phyloP scores from a whole-genome alignment of 495 filamentous ascomycete genomes.

The Penicillium odoratum region DNA sequence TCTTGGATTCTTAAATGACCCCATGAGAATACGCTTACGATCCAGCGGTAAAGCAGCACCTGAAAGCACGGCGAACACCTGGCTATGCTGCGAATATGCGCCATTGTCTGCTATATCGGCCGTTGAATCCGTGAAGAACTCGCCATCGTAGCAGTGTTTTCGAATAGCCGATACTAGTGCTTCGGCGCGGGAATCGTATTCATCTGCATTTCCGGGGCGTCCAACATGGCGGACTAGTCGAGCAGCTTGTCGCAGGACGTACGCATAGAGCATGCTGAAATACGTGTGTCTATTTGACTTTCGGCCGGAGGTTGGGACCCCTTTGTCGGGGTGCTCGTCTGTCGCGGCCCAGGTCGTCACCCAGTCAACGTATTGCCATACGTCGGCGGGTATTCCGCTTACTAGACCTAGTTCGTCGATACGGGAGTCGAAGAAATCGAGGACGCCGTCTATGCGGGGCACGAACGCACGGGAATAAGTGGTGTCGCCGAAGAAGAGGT shows the following conservation, averaged over 20 bases:
- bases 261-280: conserved; percentile 42
- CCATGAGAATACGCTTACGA: conserved; percentile 18
- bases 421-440: conserved; percentile 37
- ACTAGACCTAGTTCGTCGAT: conserved; percentile 34
- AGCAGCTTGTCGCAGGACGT: conserved; percentile 29
- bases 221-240: conserved; percentile 28
- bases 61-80: conserved; percentile 37
- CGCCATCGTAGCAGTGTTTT: conserved; percentile 35
- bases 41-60: conserved; percentile 23
- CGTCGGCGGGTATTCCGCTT: conserved; percentile 24
- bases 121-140: conserved; percentile 35
- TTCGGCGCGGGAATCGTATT: conserved; percentile 32
- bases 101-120: conserved; percentile 24
- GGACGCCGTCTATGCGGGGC: conserved; percentile 36
- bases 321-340: conserved; percentile 36
- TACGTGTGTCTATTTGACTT: conserved; percentile 33
- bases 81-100: conserved; percentile 36
- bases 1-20: conserved; percentile 20
- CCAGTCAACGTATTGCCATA: conserved; percentile 47
- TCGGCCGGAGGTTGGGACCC: conserved; percentile 33
- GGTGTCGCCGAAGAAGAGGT: conserved; percentile 35
- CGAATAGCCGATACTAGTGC: conserved; percentile 25
- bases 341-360: conserved; percentile 39
- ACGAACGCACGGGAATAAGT: conserved; percentile 29
- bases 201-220: conserved; percentile 30